Evolutionary conservation across 257 asterid genomes (phyloP).

Genomic region (Solanum sitiens): DNA sequence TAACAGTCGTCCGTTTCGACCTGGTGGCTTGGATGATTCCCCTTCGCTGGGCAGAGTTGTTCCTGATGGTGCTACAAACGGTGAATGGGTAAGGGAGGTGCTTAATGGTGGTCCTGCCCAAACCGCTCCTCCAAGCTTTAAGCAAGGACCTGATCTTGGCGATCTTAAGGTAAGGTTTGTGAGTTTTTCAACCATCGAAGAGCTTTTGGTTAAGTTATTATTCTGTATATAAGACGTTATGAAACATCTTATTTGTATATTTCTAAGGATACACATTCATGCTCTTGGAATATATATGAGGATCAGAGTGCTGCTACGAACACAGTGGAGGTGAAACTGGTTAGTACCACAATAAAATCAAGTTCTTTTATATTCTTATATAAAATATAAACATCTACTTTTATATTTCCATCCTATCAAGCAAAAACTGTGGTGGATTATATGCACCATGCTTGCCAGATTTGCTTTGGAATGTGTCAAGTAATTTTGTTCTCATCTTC

Average conservation of each 20-base stretch:
- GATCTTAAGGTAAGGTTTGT: slow-evolving; percentile 52
- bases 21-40: slow-evolving; percentile 74
- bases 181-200: neutral
- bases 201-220: neutral
- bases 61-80: slow-evolving; percentile 79
- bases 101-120: slow-evolving; percentile 73
- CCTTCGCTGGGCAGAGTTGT: slow-evolving; percentile 42
- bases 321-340: slow-evolving; percentile 42
- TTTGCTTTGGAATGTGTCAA: neutral
- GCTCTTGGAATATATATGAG: slow-evolving; percentile 47
- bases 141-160: slow-evolving; percentile 69
- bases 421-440: neutral
- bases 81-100: slow-evolving; percentile 80
- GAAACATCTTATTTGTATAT: slow-evolving; percentile 1
- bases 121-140: slow-evolving; percentile 65
- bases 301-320: slow-evolving; percentile 24
- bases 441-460: neutral
- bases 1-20: slow-evolving; percentile 80
- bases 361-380: neutral
- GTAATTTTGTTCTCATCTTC: slow-evolving; percentile 4
- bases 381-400: neutral
- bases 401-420: neutral
- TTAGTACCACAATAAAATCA: slow-evolving; percentile 27
- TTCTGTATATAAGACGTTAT: neutral
- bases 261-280: slow-evolving; percentile 45